Conservation (phyloP, 75 land plant species). For the Pinus tabuliformis region DNA sequence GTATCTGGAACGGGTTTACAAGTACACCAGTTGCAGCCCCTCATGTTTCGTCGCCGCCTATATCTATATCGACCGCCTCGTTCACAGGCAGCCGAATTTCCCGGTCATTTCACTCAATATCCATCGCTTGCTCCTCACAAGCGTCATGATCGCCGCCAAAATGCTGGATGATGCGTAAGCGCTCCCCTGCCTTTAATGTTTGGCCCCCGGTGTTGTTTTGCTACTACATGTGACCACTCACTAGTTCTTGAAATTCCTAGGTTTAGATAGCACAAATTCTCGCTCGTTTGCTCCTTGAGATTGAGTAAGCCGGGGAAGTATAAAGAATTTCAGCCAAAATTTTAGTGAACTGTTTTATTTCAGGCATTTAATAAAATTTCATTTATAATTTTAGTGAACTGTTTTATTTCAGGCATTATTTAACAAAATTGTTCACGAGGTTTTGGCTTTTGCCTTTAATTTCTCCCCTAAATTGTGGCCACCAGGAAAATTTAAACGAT, state of each 20-base stretch:
- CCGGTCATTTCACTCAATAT: slow-evolving; percentile 77
- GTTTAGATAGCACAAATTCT: neutral
- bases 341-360: too few relatives aligned
- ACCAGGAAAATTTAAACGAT: too few relatives aligned
- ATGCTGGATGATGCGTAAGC: slow-evolving; percentile 84
- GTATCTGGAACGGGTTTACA: slow-evolving; percentile 82
- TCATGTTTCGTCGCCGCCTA: slow-evolving; percentile 83
- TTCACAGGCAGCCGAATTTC: slow-evolving; percentile 42
- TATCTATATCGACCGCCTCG: slow-evolving; percentile 65
- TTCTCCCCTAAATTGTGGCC: too few relatives aligned
- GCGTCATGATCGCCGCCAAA: slow-evolving; percentile 84
- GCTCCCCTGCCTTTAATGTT: too few relatives aligned
- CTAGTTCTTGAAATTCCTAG: neutral
- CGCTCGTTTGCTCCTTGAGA: too few relatives aligned
- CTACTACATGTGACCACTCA: neutral
- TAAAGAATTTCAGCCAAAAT: too few relatives aligned
- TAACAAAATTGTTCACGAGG: too few relatives aligned
- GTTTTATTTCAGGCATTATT: neutral
- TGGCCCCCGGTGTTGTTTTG: too few relatives aligned
- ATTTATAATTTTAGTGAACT: neutral
- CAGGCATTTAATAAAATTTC: neutral
- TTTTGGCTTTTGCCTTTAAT: too few relatives aligned
- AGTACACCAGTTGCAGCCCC: slow-evolving; percentile 73
- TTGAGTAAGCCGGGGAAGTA: neutral
- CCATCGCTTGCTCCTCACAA: slow-evolving; percentile 70